A percentile compares a stretch with the other conserved stretches of the same genome.
These are phyloP conservation scores for Babesia bovis DNA, from an alignment of 169 alveolate genomes.

Conservation along the genomic window DNA sequence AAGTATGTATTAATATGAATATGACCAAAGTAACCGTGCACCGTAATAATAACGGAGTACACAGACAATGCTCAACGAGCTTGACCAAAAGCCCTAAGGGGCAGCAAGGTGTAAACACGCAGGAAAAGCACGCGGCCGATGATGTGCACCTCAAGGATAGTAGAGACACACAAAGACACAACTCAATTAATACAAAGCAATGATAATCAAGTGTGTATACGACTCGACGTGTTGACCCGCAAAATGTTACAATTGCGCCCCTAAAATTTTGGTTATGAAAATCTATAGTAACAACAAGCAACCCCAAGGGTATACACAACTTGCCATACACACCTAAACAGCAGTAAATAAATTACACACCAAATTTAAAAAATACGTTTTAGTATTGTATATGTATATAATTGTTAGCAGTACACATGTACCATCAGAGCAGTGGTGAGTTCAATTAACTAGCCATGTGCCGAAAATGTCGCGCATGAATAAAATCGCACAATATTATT, in stretches of 20 bases:
- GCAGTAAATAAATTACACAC: background rate
- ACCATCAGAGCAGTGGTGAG: conserved; percentile 42
- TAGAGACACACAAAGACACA: background rate
- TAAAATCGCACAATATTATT: too few species aligned
- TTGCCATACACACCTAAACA: conserved; percentile 4
- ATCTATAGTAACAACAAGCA: background rate
- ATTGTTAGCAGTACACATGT: background rate
- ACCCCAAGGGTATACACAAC: background rate
- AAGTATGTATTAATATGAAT: background rate
- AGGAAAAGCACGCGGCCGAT: conserved; percentile 13
- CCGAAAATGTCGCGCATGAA: too few species aligned
- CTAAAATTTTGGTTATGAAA: background rate
- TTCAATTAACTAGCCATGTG: background rate
- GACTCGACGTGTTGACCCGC: too few species aligned
- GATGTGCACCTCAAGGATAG: conserved; percentile 28
- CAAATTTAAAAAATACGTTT: background rate
- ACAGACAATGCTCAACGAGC: background rate
- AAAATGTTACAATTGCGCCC: background rate
- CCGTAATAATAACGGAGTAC: background rate
- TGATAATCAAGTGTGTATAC: too few species aligned
- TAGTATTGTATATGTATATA: background rate
- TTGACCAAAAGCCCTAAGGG: conserved; percentile 6
- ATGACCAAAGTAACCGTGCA: background rate
- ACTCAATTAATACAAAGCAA: too few species aligned
- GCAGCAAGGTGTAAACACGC: conserved; percentile 30